Evolutionary conservation across 164 flowering plant genomes (phyloP).

Genomic region (Stephania japonica): DNA sequence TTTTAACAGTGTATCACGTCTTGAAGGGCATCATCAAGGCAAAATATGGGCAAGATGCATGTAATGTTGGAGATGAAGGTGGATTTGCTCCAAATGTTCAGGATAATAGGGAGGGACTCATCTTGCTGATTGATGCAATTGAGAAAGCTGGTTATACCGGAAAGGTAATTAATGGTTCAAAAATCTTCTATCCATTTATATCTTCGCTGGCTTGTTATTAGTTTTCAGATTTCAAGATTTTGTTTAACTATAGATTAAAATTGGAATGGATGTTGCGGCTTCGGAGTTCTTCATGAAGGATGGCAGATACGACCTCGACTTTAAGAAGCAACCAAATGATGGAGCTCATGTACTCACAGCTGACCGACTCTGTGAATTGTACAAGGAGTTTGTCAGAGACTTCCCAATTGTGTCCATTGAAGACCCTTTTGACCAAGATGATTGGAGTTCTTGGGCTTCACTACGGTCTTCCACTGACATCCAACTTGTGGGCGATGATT

Average conservation of each 20-base stretch:
- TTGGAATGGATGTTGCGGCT: constrained; percentile 99
- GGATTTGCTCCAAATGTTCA: constrained; percentile 99
- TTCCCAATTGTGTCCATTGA: constrained; percentile 98
- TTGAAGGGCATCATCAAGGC: constrained; percentile 85
- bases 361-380: constrained; percentile 65
- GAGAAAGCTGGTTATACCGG: constrained; percentile 97
- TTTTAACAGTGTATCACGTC: constrained; percentile 67
- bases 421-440: constrained; percentile 99
- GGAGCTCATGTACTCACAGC: constrained; percentile 71
- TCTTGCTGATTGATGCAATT: constrained; percentile 85
- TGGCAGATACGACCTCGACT: constrained; percentile 74
- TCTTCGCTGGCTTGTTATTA: neutral
- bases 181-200: neutral
- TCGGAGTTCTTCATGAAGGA: constrained; percentile 85
- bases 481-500: constrained; percentile 96
- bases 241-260: constrained; percentile 60
- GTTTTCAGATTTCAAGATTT: constrained; percentile 4
- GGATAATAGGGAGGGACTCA: constrained; percentile 91
- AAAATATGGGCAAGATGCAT: constrained; percentile 96
- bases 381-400: constrained; percentile 74
- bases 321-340: constrained; percentile 95
- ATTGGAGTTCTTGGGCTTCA: constrained; percentile 90
- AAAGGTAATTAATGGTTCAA: constrained; percentile 42
- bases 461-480: constrained; percentile 76
- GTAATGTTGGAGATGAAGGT: constrained; percentile 99